Base-by-base conservation (phyloP, 768 basidiomycete genomes). In the Boletus reticuloceps region DNA sequence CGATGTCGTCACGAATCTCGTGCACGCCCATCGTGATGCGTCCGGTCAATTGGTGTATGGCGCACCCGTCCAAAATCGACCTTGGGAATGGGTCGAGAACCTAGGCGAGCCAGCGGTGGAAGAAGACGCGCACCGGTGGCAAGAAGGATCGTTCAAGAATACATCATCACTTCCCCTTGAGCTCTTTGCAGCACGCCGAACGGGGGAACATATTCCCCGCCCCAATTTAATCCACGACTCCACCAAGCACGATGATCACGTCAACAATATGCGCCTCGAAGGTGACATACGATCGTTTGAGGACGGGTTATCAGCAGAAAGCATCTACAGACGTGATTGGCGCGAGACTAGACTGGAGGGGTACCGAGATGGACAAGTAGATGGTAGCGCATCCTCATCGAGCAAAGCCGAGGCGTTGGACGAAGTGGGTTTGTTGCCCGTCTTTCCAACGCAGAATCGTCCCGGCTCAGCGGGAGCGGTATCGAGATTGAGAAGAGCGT, bases 41-140 rank as follows among this genome's bases (percentile, higher is more conserved):
- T 72, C 72, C 13, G 87, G 86, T 0, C 75, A 77, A n/a, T 55
- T 82, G 6, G 64, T 82, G 4, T 73, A 76, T 55, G 77, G 80
- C 19, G 64, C 72, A 5, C 77, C 81, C 2, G 86, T 91, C 17
- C 75, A 82, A 53, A 89, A 91, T 69, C 81, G 84, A 32, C 88
- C 91, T 5, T 93, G 90, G 90, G 90, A 93, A 68, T 92, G 90
- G 89, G 82, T 85, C 8, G 90, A 93, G 69, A 82, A 86, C 64
- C 64, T 91, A 4, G 89, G 89, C 10, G 63, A 73, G 12, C 59
- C 74, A 5, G 79, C 39, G 0, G 32, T 81, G 25, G 66, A 76
- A 11, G 79, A 75, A 31, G 79, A 79, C 10, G 74, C 75, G 32
- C 72, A 77, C 25, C 69, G 69, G 27, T 75, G 76, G 48, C 64